Evolutionary conservation across 257 asterid species (phyloP), one percentile per base, ranked within the genome.

Genomic region (Eucommia ulmoides): DNA sequence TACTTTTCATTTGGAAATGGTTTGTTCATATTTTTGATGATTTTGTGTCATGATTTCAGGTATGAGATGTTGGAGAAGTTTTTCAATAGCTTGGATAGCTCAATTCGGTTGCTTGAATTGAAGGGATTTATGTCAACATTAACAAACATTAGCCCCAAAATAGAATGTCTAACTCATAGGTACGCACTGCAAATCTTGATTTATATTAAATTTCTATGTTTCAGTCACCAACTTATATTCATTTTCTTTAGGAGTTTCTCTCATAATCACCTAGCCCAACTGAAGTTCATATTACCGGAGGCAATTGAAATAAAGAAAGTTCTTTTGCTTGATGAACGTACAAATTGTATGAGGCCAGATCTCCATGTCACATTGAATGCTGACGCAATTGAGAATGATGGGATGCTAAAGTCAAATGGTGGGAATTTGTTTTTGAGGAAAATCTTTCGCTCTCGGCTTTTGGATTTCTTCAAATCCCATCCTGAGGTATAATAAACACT

Each of bases 331-430:
- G 98, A 89, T 47, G 98, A 82, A 58, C 72, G 54, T 50, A 82
- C 93, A 0, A 24, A 71, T 54, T 82, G 92, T 64, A 80, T 85
- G 94, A 80, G 61, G 66, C 92, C 96, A 0, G 92, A 79, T 60
- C 69, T 73, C 51, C 50, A 46, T 38, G 61, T 80, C 7, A 45
- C 66, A 29, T 55, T 77, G 60, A 55, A 62, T 56, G 62, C 38
- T 19, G 60, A 74, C 58, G 75, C 82, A n/a, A 51, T 69, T 25
- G 65, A 57, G 33, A 33, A 20, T 19, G 24, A 51, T 60, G 61
- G 48, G 79, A 81, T 29, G 49, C 52, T 60, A 9, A 63, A n/a
- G n/a, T n/a, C n/a, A n/a, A n/a, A n/a, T n/a, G n/a, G n/a, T n/a
- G n/a, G n/a, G 21, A 67, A 69, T 61, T 24, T 71, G 55, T 69